phyloP scores from a whole-genome alignment of 257 asterid species.

The Knoxia roxburghii region DNA sequence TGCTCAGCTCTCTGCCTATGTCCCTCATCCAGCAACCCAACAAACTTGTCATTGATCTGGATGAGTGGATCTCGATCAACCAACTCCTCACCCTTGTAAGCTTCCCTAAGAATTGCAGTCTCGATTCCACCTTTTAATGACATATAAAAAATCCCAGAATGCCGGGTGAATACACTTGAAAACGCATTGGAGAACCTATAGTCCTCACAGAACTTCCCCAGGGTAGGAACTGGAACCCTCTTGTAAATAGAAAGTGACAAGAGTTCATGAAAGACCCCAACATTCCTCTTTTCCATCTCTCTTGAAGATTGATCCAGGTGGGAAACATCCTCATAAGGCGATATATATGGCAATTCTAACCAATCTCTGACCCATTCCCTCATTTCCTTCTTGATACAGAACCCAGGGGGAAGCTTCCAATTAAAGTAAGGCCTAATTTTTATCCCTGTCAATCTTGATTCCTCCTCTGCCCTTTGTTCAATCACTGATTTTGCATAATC shows the following conservation, averaged over 20 bases:
- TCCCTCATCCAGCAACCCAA: constrained; percentile 71
- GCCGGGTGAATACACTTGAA: constrained; percentile 72
- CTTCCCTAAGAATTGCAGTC: constrained; percentile 91
- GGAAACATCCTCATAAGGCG: constrained; percentile 69
- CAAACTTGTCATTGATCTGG: constrained; percentile 54
- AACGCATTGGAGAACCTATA: constrained; percentile 74
- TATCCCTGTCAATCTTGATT: constrained; percentile 65
- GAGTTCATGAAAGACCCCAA: constrained; percentile 82
- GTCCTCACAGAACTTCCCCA: constrained; percentile 80
- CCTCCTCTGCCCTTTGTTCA: constrained; percentile 75
- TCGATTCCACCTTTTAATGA: constrained; percentile 80
- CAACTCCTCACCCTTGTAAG: constrained; percentile 55
- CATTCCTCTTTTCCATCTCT: constrained; percentile 90
- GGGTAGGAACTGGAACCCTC: constrained; percentile 58
- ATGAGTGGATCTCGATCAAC: constrained; percentile 40
- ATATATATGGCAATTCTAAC: constrained; percentile 81
- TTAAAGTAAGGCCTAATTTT: constrained; percentile 53
- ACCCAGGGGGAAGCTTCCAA: constrained; percentile 76
- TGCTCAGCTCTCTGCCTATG: constrained; percentile 41
- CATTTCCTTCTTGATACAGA: constrained; percentile 76
- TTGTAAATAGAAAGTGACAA: constrained; percentile 63
- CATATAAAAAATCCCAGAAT: constrained; percentile 79
- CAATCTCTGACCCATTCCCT: constrained; percentile 95
- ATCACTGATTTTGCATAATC: constrained; percentile 57
- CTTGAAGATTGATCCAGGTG: constrained; percentile 56